Evolutionary conservation across 192 early-diverging fungal species (phyloP).

Genomic region (Haplosporangium gracile): DNA sequence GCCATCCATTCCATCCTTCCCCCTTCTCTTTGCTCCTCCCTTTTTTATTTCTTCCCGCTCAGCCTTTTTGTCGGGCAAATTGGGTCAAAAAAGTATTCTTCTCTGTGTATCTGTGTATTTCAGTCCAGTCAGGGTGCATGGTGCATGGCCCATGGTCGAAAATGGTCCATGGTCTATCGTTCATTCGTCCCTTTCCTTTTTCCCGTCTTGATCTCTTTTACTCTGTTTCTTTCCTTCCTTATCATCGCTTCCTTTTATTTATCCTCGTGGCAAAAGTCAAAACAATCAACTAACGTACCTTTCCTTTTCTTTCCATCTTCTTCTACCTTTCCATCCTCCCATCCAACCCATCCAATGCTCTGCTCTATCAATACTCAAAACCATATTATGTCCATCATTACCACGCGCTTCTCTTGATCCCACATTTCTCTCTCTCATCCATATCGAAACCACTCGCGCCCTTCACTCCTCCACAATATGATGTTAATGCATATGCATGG

Average conservation of each 20-base stretch:
- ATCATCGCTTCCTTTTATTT: background rate
- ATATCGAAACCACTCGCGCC: background rate
- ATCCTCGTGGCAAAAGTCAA: background rate
- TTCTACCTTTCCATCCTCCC: background rate
- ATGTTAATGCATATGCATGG: background rate
- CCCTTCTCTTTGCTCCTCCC: background rate
- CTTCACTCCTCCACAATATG: background rate
- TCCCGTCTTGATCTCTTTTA: constrained; percentile 10
- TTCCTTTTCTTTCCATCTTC: background rate
- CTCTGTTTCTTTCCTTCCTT: background rate
- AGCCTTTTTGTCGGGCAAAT: constrained; percentile 6
- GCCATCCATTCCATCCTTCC: background rate
- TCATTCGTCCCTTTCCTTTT: background rate
- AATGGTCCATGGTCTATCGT: constrained; percentile 7
- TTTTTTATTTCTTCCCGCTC: background rate
- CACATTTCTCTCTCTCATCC: background rate
- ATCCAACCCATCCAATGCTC: background rate
- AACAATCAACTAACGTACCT: background rate
- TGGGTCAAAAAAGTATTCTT: background rate
- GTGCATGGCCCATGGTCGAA: constrained; percentile 9
- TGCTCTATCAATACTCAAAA: background rate
- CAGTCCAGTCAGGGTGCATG: constrained; percentile 1
- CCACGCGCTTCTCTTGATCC: background rate
- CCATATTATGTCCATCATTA: background rate
- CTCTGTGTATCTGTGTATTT: background rate